A percentile compares a stretch with the other conserved stretches of the same genome.
Evolutionary conservation across 2,329 filamentous ascomycete species (phyloP).

Genomic region (Trichoderma breve): DNA sequence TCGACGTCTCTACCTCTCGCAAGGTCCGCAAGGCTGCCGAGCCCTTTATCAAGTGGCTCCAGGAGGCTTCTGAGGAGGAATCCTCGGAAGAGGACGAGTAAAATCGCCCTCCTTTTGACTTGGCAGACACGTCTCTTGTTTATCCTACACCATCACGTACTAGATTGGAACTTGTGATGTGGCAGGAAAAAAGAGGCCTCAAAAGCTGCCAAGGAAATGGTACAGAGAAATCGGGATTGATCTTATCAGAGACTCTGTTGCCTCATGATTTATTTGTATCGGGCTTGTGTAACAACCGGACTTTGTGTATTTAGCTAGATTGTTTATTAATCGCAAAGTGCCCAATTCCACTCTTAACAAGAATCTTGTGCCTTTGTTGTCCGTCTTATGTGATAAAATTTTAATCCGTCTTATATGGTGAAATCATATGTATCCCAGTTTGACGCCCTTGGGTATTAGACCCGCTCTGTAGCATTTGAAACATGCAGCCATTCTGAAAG

Average conservation of each 20-base stretch:
- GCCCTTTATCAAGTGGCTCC: conserved; percentile 91
- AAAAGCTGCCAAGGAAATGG: not conserved
- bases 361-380: not conserved
- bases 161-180: conserved; percentile 3
- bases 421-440: not conserved
- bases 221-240: not conserved
- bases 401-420: not conserved
- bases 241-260: not conserved
- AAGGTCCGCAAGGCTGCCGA: conserved; percentile 94
- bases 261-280: not conserved
- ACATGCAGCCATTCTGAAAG: not conserved
- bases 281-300: conserved; percentile 12
- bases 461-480: not conserved
- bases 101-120: not conserved
- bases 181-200: not conserved
- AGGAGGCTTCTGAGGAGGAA: conserved; percentile 77
- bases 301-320: conserved; percentile 22
- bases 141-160: not conserved
- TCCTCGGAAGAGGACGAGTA: conserved; percentile 46
- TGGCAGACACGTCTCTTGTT: not conserved
- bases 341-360: conserved; percentile 23
- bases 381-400: not conserved
- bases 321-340: conserved; percentile 23
- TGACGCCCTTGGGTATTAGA: not conserved
- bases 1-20: conserved; percentile 83